These are phyloP conservation scores for Boechera stricta DNA, from an alignment of 345 rosid species.

Conservation along the genomic window DNA sequence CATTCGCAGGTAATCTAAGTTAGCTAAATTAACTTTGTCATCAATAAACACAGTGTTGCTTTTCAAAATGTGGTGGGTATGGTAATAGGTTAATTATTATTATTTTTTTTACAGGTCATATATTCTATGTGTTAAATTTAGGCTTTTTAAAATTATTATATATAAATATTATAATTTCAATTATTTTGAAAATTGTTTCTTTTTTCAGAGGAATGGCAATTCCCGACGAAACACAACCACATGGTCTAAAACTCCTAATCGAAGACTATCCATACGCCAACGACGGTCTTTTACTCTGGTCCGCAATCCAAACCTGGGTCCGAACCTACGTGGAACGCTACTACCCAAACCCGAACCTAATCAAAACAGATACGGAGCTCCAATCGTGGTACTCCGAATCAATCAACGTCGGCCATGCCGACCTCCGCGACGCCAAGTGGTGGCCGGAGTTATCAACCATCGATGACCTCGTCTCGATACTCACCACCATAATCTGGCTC, in stretches of 20 bases:
- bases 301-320: conserved; percentile 85
- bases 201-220: conserved; percentile 79
- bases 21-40: background rate
- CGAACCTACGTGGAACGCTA: conserved; percentile 78
- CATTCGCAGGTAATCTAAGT: conserved; percentile 68
- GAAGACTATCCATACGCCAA: conserved; percentile 97
- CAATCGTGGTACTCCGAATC: conserved; percentile 89
- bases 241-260: conserved; percentile 85
- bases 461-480: conserved; percentile 67
- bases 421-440: conserved; percentile 70
- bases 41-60: no score
- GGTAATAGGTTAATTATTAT: background rate
- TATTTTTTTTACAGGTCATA: no score
- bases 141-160: background rate
- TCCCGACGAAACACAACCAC: conserved; percentile 83
- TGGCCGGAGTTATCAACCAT: conserved; percentile 72
- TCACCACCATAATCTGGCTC: conserved; percentile 91
- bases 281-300: conserved; percentile 92
- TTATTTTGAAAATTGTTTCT: background rate
- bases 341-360: conserved; percentile 62
- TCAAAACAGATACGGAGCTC: conserved; percentile 72
- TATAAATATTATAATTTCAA: background rate
- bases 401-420: conserved; percentile 86
- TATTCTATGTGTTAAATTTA: no score
- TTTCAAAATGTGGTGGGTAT: background rate